These are phyloP conservation scores for Microbotryum violaceum DNA, from an alignment of 1,284 basidiomycete genomes.

Conservation along the genomic window DNA sequence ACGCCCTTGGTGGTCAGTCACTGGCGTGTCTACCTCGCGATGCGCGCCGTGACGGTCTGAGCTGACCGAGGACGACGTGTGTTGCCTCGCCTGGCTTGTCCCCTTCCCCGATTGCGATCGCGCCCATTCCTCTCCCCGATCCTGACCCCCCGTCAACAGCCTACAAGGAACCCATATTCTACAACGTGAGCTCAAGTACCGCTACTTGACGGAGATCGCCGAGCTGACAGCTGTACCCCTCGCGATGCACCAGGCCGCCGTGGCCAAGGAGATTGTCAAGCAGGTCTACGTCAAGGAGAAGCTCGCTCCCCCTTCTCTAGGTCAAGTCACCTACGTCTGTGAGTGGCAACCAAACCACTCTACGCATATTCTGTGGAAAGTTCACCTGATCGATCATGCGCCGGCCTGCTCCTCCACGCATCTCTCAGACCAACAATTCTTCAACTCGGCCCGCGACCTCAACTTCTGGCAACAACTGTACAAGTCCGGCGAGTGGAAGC, in stretches of 20 bases:
- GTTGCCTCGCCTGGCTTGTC: not conserved
- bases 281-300: constrained; percentile 86
- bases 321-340: constrained; percentile 54
- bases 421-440: constrained; percentile 58
- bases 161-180: constrained; percentile 71
- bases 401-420: not conserved
- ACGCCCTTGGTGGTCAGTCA: constrained; percentile 58
- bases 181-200: constrained; percentile 53
- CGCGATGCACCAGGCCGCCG: constrained; percentile 44
- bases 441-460: constrained; percentile 56
- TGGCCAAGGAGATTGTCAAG: constrained; percentile 74
- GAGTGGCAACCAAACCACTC: not conserved
- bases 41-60: not conserved
- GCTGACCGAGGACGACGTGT: not conserved
- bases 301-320: constrained; percentile 69
- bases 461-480: constrained; percentile 64
- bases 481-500: constrained; percentile 67
- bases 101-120: too few species aligned
- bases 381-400: not conserved
- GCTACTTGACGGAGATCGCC: constrained; percentile 1
- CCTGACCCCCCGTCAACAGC: constrained; percentile 45
- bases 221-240: constrained; percentile 36
- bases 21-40: not conserved
- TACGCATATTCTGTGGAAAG: not conserved
- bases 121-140: not conserved